Evolutionary conservation across 2,329 filamentous ascomycete species (phyloP), one percentile per base, ranked within the genome.

Genomic region (Colletotrichum gloeosporioides): DNA sequence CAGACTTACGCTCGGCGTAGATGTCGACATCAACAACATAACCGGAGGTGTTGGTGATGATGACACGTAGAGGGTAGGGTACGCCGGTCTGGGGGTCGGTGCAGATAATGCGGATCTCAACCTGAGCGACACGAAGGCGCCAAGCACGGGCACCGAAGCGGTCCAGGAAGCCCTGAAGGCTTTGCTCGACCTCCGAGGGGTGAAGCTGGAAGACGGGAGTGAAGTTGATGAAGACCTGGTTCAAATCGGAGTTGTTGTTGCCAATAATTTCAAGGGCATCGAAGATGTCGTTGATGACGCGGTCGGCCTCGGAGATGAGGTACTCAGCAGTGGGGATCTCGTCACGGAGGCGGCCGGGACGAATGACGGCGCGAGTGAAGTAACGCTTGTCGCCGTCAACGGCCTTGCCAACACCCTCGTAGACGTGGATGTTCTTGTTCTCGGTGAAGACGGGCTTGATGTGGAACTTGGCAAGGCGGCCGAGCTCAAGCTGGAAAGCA

Each of bases 151-250:
- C 94, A 80, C 97, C 97, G 82, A 99, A 99, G 78, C 97, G 95
- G 82, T 99, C 97, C 80, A 99, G 89, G 92, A 99, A 99, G 72
- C 96, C 96, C 82, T 94, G 95, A 29, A 99, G 92, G 34, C 95
- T 96, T 86, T 98, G 92, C 87, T 99, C 96, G 18, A 99, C 95
- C 87, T 98, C 95, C 76, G 92, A 88, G 5, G 97, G 96, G 82
- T 95, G 90, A 65, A 99, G 92, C 84, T 96, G 95, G 93, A 99
- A 99, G 75, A 98, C 95, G 12, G 96, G 95, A 0, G 95, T 97
- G 89, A 99, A 99, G 91, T 99, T 99, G 90, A 99, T 97, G 90
- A 99, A 99, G 90, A 99, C 97, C 88, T 99, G 97, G 90, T 99
- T 99, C 83, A 99, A 91, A 90, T 99, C 97, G 68, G 97, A 98